phyloP scores from a whole-genome alignment of 352 stramenopile species.

The Pythium periplocum region DNA sequence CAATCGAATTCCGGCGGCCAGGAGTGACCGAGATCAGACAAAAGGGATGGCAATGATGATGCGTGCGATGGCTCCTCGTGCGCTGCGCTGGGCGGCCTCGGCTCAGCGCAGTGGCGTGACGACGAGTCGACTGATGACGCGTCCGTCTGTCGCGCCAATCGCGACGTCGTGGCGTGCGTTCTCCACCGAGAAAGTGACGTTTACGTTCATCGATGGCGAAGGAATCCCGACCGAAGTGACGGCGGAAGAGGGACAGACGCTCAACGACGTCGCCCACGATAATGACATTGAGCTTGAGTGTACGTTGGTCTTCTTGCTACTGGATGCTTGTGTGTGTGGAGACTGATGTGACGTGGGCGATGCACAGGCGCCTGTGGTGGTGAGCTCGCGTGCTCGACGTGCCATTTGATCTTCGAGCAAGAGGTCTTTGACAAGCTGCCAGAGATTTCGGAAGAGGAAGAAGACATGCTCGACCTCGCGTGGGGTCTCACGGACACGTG shows the following conservation, averaged over 20 bases:
- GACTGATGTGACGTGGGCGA: not conserved
- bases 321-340: not conserved
- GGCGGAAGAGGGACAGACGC: slow-evolving; percentile 65
- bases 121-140: not conserved
- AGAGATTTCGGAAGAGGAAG: slow-evolving; percentile 89
- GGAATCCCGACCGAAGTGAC: slow-evolving; percentile 61
- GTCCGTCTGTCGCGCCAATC: not conserved
- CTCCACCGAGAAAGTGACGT: slow-evolving; percentile 47
- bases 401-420: slow-evolving; percentile 90
- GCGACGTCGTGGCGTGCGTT: slow-evolving; percentile 23
- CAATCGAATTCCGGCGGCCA: too few relatives aligned
- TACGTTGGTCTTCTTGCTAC: slow-evolving; percentile 4
- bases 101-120: not conserved
- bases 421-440: slow-evolving; percentile 86
- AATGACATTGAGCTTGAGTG: slow-evolving; percentile 92
- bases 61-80: not conserved
- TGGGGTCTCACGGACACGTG: slow-evolving; percentile 93
- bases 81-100: not conserved
- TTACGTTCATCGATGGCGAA: slow-evolving; percentile 83
- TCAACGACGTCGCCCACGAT: slow-evolving; percentile 90
- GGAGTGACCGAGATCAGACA: too few relatives aligned
- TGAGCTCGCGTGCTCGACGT: slow-evolving; percentile 92
- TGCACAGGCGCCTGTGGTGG: slow-evolving; percentile 85
- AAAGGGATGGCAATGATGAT: not conserved
- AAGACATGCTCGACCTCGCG: slow-evolving; percentile 95